Base-by-base conservation (phyloP, 352 stramenopile species). In the Lagenidium giganteum region DNA sequence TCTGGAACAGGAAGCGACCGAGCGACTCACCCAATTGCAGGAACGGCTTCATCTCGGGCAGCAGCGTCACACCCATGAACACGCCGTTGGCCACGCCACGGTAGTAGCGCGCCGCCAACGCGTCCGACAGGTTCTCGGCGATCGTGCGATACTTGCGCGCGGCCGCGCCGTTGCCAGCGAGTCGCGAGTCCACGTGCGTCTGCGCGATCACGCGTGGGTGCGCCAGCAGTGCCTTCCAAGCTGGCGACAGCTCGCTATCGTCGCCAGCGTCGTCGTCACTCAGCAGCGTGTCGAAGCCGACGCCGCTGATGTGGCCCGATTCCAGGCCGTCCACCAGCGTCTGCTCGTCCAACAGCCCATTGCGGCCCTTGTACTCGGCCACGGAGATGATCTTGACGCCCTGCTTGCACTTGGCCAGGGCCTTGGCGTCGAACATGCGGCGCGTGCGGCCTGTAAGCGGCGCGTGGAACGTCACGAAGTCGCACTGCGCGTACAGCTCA, bases 381-480 rank as follows among this genome's bases (percentile, higher is more conserved):
- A 90, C 80, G 0, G 74, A 84, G 22, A 98, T 59, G 44, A 98
- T 71, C 25, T 88, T 86, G 8, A 96, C 93, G 11, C 90, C 89
- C 1, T 66, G 54, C 57, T 96, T 97, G 75, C 96, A 97, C 28
- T 85, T 69, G 2, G 69, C 75, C 2, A 97, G 66, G 30, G 84
- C 83, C 0, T 69, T 56, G 20, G 61, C 77, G 54, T 81, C 63
- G 50, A 97, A 93, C 65, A 97, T 95, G 53, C 93, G 68, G 31
- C 74, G 71, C 28, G 96, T 93, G 12, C 84, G 70, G 24, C 87
- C 95, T 31, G 96, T 98, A 51, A 98, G 85, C 14, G 95, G 95
- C 35, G 95, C 93, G 67, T 98, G 96, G 60, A 98, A 86, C 20
- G 76, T 87, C 46, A 98, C 81, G 59, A 97, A 96, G 73, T 98